phyloP scores from a whole-genome alignment of 768 basidiomycete genomes.

The Lentinula boryana region DNA sequence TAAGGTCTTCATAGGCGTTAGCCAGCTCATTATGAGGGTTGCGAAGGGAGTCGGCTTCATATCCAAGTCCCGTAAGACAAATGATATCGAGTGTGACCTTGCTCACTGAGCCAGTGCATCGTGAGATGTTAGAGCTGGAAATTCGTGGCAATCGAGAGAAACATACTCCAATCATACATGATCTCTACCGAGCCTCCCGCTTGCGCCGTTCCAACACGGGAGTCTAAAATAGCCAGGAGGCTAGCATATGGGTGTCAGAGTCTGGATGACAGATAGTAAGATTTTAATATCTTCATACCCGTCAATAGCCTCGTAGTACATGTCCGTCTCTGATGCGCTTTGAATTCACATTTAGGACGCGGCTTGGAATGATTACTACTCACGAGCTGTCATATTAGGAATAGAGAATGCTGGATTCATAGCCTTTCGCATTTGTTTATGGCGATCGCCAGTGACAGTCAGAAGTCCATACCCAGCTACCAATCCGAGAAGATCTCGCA shows the following conservation, averaged over 20 bases:
- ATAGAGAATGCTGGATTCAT: slow-evolving; percentile 51
- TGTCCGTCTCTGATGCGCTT: slow-evolving; percentile 27
- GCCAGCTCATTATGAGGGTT: slow-evolving; percentile 42
- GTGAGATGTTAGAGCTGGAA: not conserved
- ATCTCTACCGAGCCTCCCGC: slow-evolving; percentile 18
- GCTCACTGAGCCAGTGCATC: slow-evolving; percentile 26
- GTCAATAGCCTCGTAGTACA: slow-evolving; percentile 43
- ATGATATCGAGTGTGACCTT: slow-evolving; percentile 51
- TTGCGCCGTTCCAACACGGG: not conserved
- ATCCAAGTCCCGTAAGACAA: slow-evolving; percentile 44
- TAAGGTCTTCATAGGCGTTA: slow-evolving; percentile 37
- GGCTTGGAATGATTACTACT: not conserved
- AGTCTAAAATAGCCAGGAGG: not conserved
- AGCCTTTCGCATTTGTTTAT: slow-evolving; percentile 42
- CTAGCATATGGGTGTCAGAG: not conserved
- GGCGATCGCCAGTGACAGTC: slow-evolving; percentile 42
- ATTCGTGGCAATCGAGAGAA: not conserved
- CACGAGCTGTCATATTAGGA: slow-evolving; percentile 32
- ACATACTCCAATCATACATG: slow-evolving; percentile 43
- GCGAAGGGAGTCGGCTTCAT: slow-evolving; percentile 37
- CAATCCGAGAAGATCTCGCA: slow-evolving; percentile 34
- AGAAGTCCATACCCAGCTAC: slow-evolving; percentile 40
- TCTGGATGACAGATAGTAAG: too few relatives aligned
- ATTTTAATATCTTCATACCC: slow-evolving; percentile 20
- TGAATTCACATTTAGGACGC: not conserved